phyloP scores from a whole-genome alignment of 805 yeast species.

The Metschnikowia peoriensis region DNA sequence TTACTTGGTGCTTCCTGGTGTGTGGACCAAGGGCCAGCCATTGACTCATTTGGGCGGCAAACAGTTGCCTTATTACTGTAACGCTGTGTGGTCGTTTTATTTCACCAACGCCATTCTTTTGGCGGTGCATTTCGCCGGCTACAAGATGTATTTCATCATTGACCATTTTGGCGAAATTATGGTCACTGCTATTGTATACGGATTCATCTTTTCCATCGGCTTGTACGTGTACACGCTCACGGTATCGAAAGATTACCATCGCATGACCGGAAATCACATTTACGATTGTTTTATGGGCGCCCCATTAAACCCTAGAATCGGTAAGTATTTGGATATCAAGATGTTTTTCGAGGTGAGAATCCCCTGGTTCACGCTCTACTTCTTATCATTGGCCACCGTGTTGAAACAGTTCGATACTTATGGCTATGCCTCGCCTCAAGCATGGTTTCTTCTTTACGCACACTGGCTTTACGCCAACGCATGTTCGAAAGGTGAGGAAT shows the following conservation, averaged over 20 bases:
- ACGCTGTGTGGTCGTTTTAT: slow-evolving; percentile 85
- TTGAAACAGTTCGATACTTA: slow-evolving; percentile 77
- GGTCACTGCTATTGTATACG: slow-evolving; percentile 85
- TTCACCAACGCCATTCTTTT: slow-evolving; percentile 57
- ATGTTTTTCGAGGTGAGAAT: slow-evolving; percentile 97
- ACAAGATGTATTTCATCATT: slow-evolving; percentile 70
- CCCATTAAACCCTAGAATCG: slow-evolving; percentile 93
- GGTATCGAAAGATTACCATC: slow-evolving; percentile 73
- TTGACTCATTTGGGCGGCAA: slow-evolving; percentile 74
- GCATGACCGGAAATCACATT: slow-evolving; percentile 87
- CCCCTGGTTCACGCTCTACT: slow-evolving; percentile 92
- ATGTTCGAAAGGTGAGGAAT: slow-evolving; percentile 95
- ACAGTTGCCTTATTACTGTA: slow-evolving; percentile 90
- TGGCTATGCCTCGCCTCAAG: slow-evolving; percentile 78
- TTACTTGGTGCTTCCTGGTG: slow-evolving; percentile 85
- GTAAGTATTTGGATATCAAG: slow-evolving; percentile 80
- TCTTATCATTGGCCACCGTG: slow-evolving; percentile 70
- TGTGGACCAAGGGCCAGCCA: slow-evolving; percentile 95
- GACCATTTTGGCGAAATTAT: slow-evolving; percentile 88
- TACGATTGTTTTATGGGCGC: slow-evolving; percentile 98
- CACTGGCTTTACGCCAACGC: slow-evolving; percentile 96
- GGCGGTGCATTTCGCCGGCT: slow-evolving; percentile 70
- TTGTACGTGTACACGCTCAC: slow-evolving; percentile 67
- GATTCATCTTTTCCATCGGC: slow-evolving; percentile 63
- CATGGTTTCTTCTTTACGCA: slow-evolving; percentile 69